Base-by-base conservation (phyloP, 2,329 filamentous ascomycete species). In the Hymenoscyphus occultus region DNA sequence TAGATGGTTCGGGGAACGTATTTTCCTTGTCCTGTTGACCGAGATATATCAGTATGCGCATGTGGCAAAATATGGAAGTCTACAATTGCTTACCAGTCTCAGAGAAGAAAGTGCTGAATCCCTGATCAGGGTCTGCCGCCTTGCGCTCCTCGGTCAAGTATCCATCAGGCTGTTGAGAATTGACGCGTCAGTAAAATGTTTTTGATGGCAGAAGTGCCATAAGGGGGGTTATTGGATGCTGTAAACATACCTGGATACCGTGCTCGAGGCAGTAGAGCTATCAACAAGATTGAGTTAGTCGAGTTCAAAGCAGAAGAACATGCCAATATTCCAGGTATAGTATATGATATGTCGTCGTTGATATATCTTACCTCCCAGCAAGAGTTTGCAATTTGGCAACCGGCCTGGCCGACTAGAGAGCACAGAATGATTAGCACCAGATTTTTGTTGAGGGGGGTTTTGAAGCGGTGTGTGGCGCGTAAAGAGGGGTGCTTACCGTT, bases 221-320 rank as follows among this genome's bases (percentile, higher is more conserved):
- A 56, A 6, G 59, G 32, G 59, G 22, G 57, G 35, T 58, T 39
- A 28, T 58, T 22, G n/a, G 58, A 39, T 51, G 58, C 42, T 63
- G 65, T 66, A 65, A 73, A 80, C 88, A 73, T 89, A 97, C 93
- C 90, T 97, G 91, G 76, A 99, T 99, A 77, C 95, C 95, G 82
- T 99, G 95, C 88, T 99, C 95, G 77, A 99, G 92, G 84, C 95
- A 99, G 89, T 99, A 99, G 71, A 99, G 92, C 95, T 99, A 72
- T 70, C 74, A 72, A 75, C 69, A 67, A 73, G 66, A 68, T 65
- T 56, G 48, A 45, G 71, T 75, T 65, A 74, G 71, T 71, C 63
- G 66, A 51, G 35, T 32, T 35, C 10, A 32, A 57, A 62, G 31
- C 31, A 31, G 40, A 7, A 56, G 13, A 62, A 12, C 31, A n/a